A percentile compares a stretch with the other conserved stretches of the same genome.
Evolutionary conservation across 2,329 filamentous ascomycete genomes (phyloP).

Genomic region (Epichloe aotearoae): DNA sequence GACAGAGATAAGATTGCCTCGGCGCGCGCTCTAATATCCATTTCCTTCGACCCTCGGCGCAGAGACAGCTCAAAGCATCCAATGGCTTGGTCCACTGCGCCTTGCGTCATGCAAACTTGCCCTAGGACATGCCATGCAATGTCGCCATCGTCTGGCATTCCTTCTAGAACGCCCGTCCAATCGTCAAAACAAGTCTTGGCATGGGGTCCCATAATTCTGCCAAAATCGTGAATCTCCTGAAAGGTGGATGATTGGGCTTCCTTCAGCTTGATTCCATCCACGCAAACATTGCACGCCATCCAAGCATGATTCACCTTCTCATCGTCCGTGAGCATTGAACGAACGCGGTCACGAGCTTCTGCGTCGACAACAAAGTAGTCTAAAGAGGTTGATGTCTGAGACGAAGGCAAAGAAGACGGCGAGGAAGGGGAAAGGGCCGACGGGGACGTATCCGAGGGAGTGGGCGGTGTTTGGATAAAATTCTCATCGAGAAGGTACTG

Average conservation of each 20-base stretch:
- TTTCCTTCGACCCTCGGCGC: slow-evolving; percentile 3
- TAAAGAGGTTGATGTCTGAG: slow-evolving; percentile 9
- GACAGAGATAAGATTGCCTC: slow-evolving; percentile 12
- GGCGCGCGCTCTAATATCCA: slow-evolving; percentile 10
- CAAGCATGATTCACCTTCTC: slow-evolving; percentile 12
- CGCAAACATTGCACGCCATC: slow-evolving; percentile 14
- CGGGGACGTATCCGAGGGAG: slow-evolving; percentile 1
- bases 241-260: slow-evolving; percentile 10
- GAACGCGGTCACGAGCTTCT: slow-evolving; percentile 11
- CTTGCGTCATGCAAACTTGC: slow-evolving; percentile 16
- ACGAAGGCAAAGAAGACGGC: slow-evolving; percentile 8
- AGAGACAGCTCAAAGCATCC: slow-evolving; percentile 15
- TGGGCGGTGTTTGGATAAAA: slow-evolving; percentile 11
- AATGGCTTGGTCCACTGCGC: slow-evolving; percentile 12
- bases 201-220: slow-evolving; percentile 15
- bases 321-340: slow-evolving; percentile 8
- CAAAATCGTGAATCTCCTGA: slow-evolving; percentile 13
- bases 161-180: slow-evolving; percentile 10
- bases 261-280: slow-evolving; percentile 11
- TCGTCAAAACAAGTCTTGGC: slow-evolving; percentile 15
- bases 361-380: slow-evolving; percentile 13
- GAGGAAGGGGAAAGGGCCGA: slow-evolving; percentile 8
- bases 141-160: slow-evolving; percentile 16
- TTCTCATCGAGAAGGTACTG: slow-evolving; percentile 14
- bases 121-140: slow-evolving; percentile 25